Evolutionary conservation across 257 asterid genomes (phyloP).

Genomic region (Oldenlandia corymbosa): DNA sequence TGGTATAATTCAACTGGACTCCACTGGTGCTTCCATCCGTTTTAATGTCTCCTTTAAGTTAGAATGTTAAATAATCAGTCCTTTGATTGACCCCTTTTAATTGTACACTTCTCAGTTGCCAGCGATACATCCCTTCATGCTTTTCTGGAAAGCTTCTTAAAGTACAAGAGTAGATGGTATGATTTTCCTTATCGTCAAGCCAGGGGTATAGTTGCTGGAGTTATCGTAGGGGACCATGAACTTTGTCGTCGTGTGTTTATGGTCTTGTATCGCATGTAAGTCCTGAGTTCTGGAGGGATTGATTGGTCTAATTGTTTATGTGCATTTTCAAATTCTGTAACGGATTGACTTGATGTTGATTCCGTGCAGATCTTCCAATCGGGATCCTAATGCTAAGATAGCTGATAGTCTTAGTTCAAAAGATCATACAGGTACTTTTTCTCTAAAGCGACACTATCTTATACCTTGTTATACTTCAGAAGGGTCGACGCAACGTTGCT

Average conservation of each 20-base stretch:
- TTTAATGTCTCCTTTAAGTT: neutral
- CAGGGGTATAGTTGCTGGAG: slow-evolving; percentile 71
- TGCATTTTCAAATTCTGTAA: neutral
- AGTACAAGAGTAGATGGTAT: slow-evolving; percentile 90
- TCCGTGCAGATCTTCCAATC: slow-evolving; percentile 63
- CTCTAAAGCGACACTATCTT: neutral
- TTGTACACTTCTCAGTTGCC: slow-evolving; percentile 50
- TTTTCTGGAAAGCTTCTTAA: slow-evolving; percentile 83
- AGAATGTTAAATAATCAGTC: neutral
- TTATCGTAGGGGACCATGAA: slow-evolving; percentile 78
- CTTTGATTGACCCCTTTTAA: neutral
- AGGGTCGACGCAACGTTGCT: no score
- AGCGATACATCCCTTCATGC: slow-evolving; percentile 62
- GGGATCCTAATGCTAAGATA: slow-evolving; percentile 86
- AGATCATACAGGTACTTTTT: slow-evolving; percentile 65
- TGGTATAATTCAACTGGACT: neutral
- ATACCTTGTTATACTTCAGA: neutral
- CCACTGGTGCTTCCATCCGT: neutral
- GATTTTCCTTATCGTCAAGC: slow-evolving; percentile 87
- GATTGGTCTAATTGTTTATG: neutral
- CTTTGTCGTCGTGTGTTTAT: slow-evolving; percentile 84
- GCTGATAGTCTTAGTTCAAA: slow-evolving; percentile 62
- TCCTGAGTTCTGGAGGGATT: neutral
- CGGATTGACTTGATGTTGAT: slow-evolving; percentile 1
- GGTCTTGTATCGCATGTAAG: slow-evolving; percentile 92